Base-by-base conservation (phyloP, 176 grass and related monocot species). In the Aegilops speltoides region DNA sequence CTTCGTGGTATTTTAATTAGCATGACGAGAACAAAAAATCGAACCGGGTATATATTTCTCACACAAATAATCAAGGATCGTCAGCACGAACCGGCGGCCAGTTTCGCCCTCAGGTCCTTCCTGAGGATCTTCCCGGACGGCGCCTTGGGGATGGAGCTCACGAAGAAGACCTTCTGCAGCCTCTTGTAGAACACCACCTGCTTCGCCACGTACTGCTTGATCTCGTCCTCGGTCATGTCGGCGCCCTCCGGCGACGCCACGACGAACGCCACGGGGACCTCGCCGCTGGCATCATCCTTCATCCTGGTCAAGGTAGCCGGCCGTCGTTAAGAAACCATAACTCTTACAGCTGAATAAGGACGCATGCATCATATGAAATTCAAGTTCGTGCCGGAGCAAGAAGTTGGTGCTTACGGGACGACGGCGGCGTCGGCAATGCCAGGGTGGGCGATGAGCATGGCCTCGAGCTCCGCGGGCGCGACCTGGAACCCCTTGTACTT, bases 401-500 rank as follows among this genome's bases (percentile, higher is more conserved):
- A 38, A 63, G 26, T 40, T 38, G 24, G 15, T 62, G 74, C 95
- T 91, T 81, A 98, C 91, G 87, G 83, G 59, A 98, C 91, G 14
- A 92, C 95, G 34, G 91, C 93, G 29, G 95, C 93, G 74, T 95
- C 95, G 59, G 85, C 83, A 17, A 98, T 87, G 72, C 14, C 45
- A 52, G 87, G 32, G 79, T 98, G 91, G 0, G 89, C 78, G 77
- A 95, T 91, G 80, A 98, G 95, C 80, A 95, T 90, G 28, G 93
- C 91, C 77, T 98, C 96, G 56, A 98, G 89, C 81, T 98, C 93
- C 2, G 96, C 93, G 4, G 96, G 96, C 8, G 96, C 86, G 8
- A 98, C 96, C 60, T 98, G 96, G 89, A 93, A 98, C 4, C 93
- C 89, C 82, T 95, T 98, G 87, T 92, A 93, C 79, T 98, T 98